Evolutionary conservation across 768 basidiomycete genomes (phyloP).

Genomic region (Rhizopogon salebrosus): DNA sequence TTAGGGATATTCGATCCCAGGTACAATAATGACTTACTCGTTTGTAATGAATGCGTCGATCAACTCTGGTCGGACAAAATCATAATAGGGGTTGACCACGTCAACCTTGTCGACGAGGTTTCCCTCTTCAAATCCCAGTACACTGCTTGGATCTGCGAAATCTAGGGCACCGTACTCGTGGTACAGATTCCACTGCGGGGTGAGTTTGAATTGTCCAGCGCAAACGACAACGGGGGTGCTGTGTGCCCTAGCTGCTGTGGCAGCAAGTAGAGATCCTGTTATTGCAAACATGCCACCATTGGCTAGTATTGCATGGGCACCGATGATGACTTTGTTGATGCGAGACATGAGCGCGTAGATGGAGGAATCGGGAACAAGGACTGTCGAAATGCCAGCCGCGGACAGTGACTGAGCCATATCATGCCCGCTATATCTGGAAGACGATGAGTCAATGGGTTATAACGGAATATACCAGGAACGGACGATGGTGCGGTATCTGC

Average conservation of each 20-base stretch:
- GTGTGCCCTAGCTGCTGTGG: constrained; percentile 83
- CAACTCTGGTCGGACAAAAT: constrained; percentile 90
- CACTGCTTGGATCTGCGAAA: constrained; percentile 66
- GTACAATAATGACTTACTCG: constrained; percentile 59
- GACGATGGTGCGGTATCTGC: constrained; percentile 94
- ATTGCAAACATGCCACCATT: constrained; percentile 95
- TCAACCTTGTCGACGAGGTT: constrained; percentile 82
- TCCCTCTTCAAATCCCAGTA: constrained; percentile 72
- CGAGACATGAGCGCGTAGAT: constrained; percentile 95
- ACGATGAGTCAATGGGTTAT: constrained; percentile 3
- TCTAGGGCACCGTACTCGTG: constrained; percentile 82
- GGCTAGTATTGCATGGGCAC: constrained; percentile 92
- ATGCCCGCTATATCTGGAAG: constrained; percentile 71
- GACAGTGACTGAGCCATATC: constrained; percentile 82
- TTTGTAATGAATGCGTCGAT: constrained; percentile 95
- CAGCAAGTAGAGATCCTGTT: constrained; percentile 79
- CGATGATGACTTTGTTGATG: constrained; percentile 93
- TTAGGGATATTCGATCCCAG: constrained; percentile 5
- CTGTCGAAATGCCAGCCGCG: constrained; percentile 79
- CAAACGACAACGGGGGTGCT: constrained; percentile 91
- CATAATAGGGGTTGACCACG: constrained; percentile 93
- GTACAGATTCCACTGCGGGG: constrained; percentile 85
- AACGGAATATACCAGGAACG: constrained; percentile 24
- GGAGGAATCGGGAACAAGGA: constrained; percentile 94
- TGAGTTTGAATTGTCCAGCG: constrained; percentile 95